Evolutionary conservation across 2,329 filamentous ascomycete genomes (phyloP).

Genomic region (Botryotinia convoluta): DNA sequence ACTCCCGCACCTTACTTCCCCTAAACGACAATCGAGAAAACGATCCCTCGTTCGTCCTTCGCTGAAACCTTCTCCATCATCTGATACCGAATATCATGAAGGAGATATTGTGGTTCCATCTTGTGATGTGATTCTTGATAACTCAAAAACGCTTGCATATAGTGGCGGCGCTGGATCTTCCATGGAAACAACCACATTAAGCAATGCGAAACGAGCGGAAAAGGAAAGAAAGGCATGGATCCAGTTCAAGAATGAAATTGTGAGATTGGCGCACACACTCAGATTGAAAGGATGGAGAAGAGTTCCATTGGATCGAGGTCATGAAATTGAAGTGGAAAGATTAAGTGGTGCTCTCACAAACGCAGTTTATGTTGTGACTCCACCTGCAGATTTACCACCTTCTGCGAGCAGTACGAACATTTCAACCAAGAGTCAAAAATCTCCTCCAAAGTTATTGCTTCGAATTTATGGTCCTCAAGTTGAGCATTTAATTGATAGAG

Average conservation of each 20-base stretch:
- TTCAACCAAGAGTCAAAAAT: constrained; percentile 36
- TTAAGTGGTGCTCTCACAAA: constrained; percentile 93
- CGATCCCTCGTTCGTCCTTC: constrained; percentile 26
- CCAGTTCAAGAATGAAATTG: constrained; percentile 88
- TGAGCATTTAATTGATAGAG: constrained; percentile 91
- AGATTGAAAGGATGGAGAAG: constrained; percentile 88
- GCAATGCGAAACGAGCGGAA: constrained; percentile 48
- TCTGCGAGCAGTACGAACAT: constrained; percentile 31
- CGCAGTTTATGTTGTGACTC: constrained; percentile 90
- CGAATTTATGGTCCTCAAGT: constrained; percentile 94
- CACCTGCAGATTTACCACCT: constrained; percentile 61
- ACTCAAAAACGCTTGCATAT: constrained; percentile 83
- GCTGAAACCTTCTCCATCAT: constrained; percentile 52
- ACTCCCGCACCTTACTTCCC: constrained; percentile 29
- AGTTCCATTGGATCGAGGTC: constrained; percentile 69
- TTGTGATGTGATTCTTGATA: constrained; percentile 83
- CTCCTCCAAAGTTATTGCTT: constrained; percentile 68
- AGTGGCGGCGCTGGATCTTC: constrained; percentile 48
- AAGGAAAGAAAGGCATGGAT: constrained; percentile 77
- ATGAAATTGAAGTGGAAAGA: constrained; percentile 67
- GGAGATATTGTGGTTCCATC: constrained; percentile 79
- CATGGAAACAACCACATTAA: constrained; percentile 41
- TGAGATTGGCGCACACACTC: constrained; percentile 84
- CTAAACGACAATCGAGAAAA: constrained; percentile 27
- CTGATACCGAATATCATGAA: constrained; percentile 82